phyloP scores from a whole-genome alignment of 176 grass and related monocot genomes.

The Oryza australiensis region DNA sequence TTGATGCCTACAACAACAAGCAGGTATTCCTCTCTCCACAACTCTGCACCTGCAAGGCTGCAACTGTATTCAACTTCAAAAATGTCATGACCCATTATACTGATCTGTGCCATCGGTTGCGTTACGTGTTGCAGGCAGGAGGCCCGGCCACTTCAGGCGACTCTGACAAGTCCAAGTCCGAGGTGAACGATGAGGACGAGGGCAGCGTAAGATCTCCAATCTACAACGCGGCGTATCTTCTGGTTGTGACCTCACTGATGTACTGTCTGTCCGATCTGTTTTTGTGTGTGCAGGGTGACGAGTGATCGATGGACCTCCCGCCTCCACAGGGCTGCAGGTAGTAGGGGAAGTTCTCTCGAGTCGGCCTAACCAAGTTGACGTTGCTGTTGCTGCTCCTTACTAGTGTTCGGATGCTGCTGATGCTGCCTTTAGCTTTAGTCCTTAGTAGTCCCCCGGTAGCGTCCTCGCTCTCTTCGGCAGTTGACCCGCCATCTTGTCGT shows the following conservation, averaged over 20 bases:
- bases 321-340: not conserved
- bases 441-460: not conserved
- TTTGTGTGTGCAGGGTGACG: slow-evolving; percentile 37
- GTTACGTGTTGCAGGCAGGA: slow-evolving; percentile 11
- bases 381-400: slow-evolving; percentile 5
- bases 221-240: not conserved
- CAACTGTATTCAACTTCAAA: too few species aligned
- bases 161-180: slow-evolving; percentile 93
- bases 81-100: not conserved
- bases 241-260: not conserved
- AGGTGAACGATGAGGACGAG: slow-evolving; percentile 70
- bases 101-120: not conserved
- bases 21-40: slow-evolving; percentile 11
- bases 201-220: slow-evolving; percentile 46
- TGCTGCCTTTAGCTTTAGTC: slow-evolving; percentile 2
- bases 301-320: slow-evolving; percentile 31
- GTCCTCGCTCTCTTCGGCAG: not conserved
- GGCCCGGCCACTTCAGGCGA: slow-evolving; percentile 44
- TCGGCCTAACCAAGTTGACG: not conserved
- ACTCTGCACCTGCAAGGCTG: not conserved
- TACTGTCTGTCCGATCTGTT: not conserved
- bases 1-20: slow-evolving; percentile 72
- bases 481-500: not conserved
- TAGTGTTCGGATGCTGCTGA: not conserved
- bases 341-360: not conserved